Percentiles rank a stretch among this genome's conserved stretches.
These are phyloP conservation scores for Linnemannia schmuckeri DNA, from an alignment of 192 early-diverging fungal genomes.

Conservation along the genomic window DNA sequence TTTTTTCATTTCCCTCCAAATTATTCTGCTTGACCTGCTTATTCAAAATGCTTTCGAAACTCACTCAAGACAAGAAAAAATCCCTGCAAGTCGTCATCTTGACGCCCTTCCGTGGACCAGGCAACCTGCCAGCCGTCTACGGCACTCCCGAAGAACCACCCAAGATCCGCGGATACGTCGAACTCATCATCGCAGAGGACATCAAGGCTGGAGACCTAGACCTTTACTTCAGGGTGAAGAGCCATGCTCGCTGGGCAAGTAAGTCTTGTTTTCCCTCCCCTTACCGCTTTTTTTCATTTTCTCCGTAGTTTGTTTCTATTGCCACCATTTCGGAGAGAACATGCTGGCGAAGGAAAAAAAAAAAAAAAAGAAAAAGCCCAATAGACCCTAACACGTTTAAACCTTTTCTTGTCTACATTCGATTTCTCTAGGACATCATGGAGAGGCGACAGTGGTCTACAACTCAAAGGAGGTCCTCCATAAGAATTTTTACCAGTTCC, in stretches of 20 bases:
- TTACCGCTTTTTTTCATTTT: background rate
- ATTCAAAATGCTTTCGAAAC: constrained; percentile 6
- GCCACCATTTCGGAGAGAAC: background rate
- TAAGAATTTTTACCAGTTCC: constrained; percentile 19
- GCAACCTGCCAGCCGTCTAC: constrained; percentile 44
- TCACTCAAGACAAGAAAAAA: constrained; percentile 9
- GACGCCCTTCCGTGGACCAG: constrained; percentile 41
- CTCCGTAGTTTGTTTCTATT: background rate
- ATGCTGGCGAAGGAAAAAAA: background rate
- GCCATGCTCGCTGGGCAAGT: constrained; percentile 36
- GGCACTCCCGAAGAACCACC: constrained; percentile 24
- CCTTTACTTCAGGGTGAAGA: constrained; percentile 33
- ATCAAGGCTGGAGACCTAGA: constrained; percentile 32
- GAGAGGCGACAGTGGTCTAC: constrained; percentile 16
- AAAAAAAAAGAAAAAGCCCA: background rate
- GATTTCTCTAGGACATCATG: constrained; percentile 16
- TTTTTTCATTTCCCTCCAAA: background rate
- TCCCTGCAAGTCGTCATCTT: constrained; percentile 28
- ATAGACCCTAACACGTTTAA: background rate
- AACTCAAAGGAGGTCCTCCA: constrained; percentile 34
- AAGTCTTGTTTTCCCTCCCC: background rate
- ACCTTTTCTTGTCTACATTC: background rate
- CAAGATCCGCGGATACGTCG: constrained; percentile 32
- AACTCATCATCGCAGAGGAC: constrained; percentile 32
- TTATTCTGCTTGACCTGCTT: background rate